A percentile compares a stretch with the other conserved stretches of the same genome.
Evolutionary conservation across 768 basidiomycete genomes (phyloP).

Genomic region (Amanita brunnescens): DNA sequence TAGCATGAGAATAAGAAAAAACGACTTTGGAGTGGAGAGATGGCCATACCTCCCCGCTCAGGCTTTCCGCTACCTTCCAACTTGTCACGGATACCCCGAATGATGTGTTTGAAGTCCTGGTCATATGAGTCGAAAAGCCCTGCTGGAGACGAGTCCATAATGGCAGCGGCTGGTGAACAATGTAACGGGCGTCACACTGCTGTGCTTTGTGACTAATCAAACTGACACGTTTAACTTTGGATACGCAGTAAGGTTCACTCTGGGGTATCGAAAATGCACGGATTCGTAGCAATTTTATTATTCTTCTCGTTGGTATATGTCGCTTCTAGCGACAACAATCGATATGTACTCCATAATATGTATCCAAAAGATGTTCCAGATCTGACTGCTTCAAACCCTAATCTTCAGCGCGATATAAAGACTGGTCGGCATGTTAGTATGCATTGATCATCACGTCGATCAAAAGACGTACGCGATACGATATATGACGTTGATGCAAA

Average conservation of each 20-base stretch:
- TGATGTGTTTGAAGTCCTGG: slow-evolving; percentile 70
- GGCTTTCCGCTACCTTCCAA: slow-evolving; percentile 63
- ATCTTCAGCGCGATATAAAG: too few species aligned
- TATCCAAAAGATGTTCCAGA: too few species aligned
- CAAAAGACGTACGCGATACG: slow-evolving; percentile 28
- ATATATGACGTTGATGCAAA: slow-evolving; percentile 38
- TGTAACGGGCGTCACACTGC: neutral
- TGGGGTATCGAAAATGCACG: too few species aligned
- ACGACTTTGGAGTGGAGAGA: neutral
- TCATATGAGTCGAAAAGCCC: slow-evolving; percentile 75
- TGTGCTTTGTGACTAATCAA: too few species aligned
- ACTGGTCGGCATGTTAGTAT: too few species aligned
- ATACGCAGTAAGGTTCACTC: too few species aligned
- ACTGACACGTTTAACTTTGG: too few species aligned
- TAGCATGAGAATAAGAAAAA: neutral
- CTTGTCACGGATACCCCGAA: slow-evolving; percentile 62
- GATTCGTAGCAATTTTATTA: too few species aligned
- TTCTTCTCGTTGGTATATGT: too few species aligned
- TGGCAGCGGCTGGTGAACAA: neutral
- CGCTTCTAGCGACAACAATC: too few species aligned
- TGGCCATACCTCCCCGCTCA: slow-evolving; percentile 53
- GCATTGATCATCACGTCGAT: neutral
- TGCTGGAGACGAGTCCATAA: slow-evolving; percentile 67
- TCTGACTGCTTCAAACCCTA: too few species aligned
- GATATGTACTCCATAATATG: too few species aligned